phyloP scores from a whole-genome alignment of 2,329 filamentous ascomycete genomes.

The Cladophialophora yegresii region DNA sequence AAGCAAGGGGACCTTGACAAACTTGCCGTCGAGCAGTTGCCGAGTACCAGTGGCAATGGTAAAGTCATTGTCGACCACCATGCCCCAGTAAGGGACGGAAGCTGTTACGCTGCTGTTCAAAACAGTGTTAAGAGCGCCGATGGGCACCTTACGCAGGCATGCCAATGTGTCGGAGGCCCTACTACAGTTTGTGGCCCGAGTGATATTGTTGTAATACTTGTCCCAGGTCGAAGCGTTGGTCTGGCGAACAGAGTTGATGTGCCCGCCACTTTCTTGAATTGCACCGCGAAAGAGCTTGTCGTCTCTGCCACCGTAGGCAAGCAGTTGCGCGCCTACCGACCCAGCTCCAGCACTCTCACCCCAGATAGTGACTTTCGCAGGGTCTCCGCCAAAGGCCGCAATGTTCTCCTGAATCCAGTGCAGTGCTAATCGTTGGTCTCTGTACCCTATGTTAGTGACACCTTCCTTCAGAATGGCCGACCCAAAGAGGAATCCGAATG shows the following conservation, averaged over 20 bases:
- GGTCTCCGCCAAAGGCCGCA: slow-evolving; percentile 42
- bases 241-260: slow-evolving; percentile 1
- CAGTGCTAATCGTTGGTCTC: slow-evolving; percentile 44
- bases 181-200: slow-evolving; percentile 61
- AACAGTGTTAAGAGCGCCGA: slow-evolving; percentile 58
- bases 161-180: slow-evolving; percentile 59
- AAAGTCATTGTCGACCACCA: slow-evolving; percentile 52
- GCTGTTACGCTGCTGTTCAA: slow-evolving; percentile 47
- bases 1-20: slow-evolving; percentile 66
- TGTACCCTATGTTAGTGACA: slow-evolving; percentile 59
- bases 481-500: slow-evolving; percentile 57
- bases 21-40: slow-evolving; percentile 60
- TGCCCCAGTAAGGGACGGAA: slow-evolving; percentile 17
- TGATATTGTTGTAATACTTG: slow-evolving; percentile 60
- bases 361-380: slow-evolving; percentile 44
- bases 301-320: slow-evolving; percentile 58
- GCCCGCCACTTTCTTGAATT: slow-evolving; percentile 55
- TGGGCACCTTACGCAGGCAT: slow-evolving; percentile 65
- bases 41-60: slow-evolving; percentile 52
- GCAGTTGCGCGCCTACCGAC: slow-evolving; percentile 48
- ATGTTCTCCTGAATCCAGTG: slow-evolving; percentile 47
- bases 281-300: slow-evolving; percentile 58
- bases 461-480: slow-evolving; percentile 24
- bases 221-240: slow-evolving; percentile 21
- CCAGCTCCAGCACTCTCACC: slow-evolving; percentile 41